phyloP scores from a whole-genome alignment of 2,329 filamentous ascomycete species.

The Ophiocordyceps sinensis region DNA sequence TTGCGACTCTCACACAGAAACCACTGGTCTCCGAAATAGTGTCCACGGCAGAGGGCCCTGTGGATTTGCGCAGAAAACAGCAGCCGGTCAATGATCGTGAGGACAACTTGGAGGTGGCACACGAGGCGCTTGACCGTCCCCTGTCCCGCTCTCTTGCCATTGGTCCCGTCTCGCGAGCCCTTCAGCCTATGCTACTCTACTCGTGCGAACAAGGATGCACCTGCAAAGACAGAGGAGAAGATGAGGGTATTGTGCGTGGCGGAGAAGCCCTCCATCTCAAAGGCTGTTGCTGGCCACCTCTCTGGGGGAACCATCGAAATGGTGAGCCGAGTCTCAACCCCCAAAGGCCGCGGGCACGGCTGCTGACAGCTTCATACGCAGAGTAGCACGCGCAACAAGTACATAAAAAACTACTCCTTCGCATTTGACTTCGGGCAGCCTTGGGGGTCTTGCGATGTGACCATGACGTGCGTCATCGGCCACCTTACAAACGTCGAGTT shows the following conservation, averaged over 20 bases:
- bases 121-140: too few species aligned
- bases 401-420: conserved; percentile 91
- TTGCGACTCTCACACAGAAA: too few species aligned
- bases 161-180: too few species aligned
- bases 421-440: conserved; percentile 68
- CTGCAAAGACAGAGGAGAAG: neutral
- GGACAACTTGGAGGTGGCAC: too few species aligned
- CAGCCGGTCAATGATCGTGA: too few species aligned
- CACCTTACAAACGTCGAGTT: conserved; percentile 80
- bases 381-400: conserved; percentile 57
- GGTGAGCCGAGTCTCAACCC: conserved; percentile 32
- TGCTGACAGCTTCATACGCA: conserved; percentile 20
- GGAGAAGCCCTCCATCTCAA: conserved; percentile 81
- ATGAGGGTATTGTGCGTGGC: conserved; percentile 43
- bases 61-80: too few species aligned
- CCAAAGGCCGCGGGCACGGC: neutral
- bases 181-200: too few species aligned
- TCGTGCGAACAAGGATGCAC: neutral
- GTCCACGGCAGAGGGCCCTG: too few species aligned
- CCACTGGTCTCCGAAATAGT: too few species aligned
- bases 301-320: conserved; percentile 59
- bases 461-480: conserved; percentile 86
- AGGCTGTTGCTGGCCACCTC: conserved; percentile 81
- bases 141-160: too few species aligned
- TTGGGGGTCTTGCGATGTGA: conserved; percentile 74